Conservation (phyloP, 106 monocot genomes). For the Gastrodia elata region DNA sequence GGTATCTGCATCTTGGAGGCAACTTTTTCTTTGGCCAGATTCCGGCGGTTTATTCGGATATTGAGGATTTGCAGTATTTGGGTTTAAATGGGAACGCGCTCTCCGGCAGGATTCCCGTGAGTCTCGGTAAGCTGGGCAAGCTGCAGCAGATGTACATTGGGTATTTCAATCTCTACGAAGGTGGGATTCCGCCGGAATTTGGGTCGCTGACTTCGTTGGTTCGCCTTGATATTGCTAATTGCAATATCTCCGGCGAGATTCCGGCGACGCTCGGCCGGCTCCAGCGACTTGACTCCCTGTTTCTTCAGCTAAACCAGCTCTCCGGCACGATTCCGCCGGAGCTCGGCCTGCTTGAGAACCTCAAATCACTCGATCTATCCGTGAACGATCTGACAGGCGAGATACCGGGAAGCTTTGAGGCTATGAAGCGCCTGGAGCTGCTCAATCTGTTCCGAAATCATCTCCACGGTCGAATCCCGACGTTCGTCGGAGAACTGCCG, state of each 20-base stretch:
- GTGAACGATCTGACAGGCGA: constrained; percentile 72
- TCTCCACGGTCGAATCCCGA: constrained; percentile 44
- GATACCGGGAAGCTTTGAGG: constrained; percentile 39
- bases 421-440: constrained; percentile 32
- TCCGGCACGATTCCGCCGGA: constrained; percentile 54
- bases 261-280: constrained; percentile 44
- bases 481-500: constrained; percentile 39
- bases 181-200: constrained; percentile 67
- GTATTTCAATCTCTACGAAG: constrained; percentile 57
- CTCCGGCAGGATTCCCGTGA: constrained; percentile 38
- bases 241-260: constrained; percentile 51
- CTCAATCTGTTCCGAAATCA: constrained; percentile 66
- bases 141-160: constrained; percentile 60
- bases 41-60: constrained; percentile 30
- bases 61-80: constrained; percentile 47
- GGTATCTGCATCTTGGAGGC: constrained; percentile 63
- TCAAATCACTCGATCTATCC: constrained; percentile 67
- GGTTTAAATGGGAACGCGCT: constrained; percentile 66
- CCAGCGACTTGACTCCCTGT: constrained; percentile 41
- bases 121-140: constrained; percentile 24
- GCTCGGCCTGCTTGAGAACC: constrained; percentile 31
- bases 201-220: constrained; percentile 32
- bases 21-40: constrained; percentile 72
- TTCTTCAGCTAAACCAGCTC: constrained; percentile 52
- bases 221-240: constrained; percentile 44